Evolutionary conservation across 208 protist species (phyloP), one percentile per base, ranked within the genome.

Genomic region (Wallacemonas sp.): DNA sequence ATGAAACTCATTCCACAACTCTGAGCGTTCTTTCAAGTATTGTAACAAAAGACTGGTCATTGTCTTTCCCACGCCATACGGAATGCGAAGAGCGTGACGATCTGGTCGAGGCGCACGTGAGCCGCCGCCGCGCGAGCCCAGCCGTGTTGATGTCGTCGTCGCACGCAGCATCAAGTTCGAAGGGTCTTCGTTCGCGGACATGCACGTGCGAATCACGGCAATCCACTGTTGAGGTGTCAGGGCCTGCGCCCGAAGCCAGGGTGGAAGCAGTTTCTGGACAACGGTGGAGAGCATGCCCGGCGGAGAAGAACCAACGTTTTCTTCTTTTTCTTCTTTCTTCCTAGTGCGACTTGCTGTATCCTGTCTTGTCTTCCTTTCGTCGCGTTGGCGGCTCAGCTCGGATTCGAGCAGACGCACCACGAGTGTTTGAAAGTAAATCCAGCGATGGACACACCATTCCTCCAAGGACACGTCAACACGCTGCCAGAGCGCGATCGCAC

Each of bases 381-480:
- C n/a, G n/a, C n/a, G n/a, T n/a, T n/a, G n/a, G n/a, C n/a, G n/a
- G n/a, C n/a, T n/a, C n/a, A n/a, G n/a, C n/a, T n/a, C n/a, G n/a
- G n/a, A n/a, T 14, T 41, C 36, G 14, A 58, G 8, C 17, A 38
- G 14, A 31, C 24, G 28, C 9, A 58, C n/a, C 9, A 11, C 30
- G 17, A 58, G 9, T 0, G 26, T 58, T 19, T 58, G 64, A 41
- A 33, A 59, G 33, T 47, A 75, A 38, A 41, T 26, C 63, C 78
- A 72, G 62, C 68, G 77, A 2, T 78, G 81, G 5, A 88, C 77
- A 65, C 81, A 88, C 65, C 74, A 80, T 42, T 84, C 81, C 12
- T 88, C 81, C 15, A 82, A 22, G 21, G 67, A 47, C 67, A 87
- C 68, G 11, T 34, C 9, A 5, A 58, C 51, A 2, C 30, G 51